phyloP scores from a whole-genome alignment of 305 asterid genomes.

The Solanum hybrid region DNA sequence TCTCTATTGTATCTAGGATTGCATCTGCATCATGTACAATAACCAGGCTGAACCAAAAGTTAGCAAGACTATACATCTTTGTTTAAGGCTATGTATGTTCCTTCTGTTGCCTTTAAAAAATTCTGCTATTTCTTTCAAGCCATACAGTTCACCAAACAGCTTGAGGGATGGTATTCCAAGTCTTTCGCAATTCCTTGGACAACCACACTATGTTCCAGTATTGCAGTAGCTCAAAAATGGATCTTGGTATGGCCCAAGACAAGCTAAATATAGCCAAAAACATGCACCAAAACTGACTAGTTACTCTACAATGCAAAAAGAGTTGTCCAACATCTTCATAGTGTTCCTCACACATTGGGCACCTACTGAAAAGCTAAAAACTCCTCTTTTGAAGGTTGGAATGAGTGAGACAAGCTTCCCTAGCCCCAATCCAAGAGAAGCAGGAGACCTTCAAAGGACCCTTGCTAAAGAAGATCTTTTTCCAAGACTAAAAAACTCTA shows the following conservation, averaged over 20 bases:
- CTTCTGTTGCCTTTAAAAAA: background rate
- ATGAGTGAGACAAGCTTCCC: background rate
- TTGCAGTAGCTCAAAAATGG: background rate
- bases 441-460: background rate
- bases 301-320: background rate
- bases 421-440: background rate
- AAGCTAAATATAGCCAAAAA: background rate
- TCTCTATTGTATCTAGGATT: background rate
- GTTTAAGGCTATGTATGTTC: background rate
- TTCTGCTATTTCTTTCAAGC: background rate
- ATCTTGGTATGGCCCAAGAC: background rate
- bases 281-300: background rate
- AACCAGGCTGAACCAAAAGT: background rate
- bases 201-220: background rate
- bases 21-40: background rate
- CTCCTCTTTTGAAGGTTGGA: background rate
- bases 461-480: background rate
- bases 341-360: background rate
- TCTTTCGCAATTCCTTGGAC: background rate
- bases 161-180: background rate
- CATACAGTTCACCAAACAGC: background rate
- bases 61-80: background rate
- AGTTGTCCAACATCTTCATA: background rate
- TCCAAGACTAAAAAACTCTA: background rate
- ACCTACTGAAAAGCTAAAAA: background rate